These are phyloP conservation scores for Rhodotorula graminis DNA, from an alignment of 768 basidiomycete genomes.

Conservation along the genomic window DNA sequence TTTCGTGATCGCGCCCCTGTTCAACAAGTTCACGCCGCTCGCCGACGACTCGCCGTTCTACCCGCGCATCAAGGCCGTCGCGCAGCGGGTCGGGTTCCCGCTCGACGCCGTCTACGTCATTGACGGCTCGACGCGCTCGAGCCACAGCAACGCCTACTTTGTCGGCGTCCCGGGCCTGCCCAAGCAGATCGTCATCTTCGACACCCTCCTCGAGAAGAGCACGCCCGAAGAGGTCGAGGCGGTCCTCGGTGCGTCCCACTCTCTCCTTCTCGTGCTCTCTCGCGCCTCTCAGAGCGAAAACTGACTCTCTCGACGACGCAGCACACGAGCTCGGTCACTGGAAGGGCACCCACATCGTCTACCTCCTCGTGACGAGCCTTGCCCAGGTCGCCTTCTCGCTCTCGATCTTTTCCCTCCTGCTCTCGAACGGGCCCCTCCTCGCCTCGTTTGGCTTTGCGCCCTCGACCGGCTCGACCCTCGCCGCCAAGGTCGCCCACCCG, in stretches of 20 bases:
- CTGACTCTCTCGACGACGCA: conserved; percentile 39
- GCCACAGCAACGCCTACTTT: conserved; percentile 51
- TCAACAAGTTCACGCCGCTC: conserved; percentile 93
- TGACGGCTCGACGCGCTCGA: conserved; percentile 61
- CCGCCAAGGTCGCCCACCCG: background rate
- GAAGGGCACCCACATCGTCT: conserved; percentile 66
- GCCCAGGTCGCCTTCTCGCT: conserved; percentile 48
- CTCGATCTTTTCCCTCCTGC: conserved; percentile 81
- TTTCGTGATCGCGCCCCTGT: conserved; percentile 84
- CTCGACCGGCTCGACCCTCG: conserved; percentile 13
- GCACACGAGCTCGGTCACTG: conserved; percentile 97
- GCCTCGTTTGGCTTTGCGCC: conserved; percentile 71
- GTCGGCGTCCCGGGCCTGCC: conserved; percentile 80
- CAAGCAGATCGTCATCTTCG: conserved; percentile 72
- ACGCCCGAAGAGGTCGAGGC: conserved; percentile 91
- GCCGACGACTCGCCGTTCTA: conserved; percentile 57
- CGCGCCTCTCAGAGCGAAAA: background rate
- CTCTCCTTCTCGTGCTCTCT: too few relatives aligned
- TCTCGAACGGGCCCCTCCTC: conserved; percentile 71
- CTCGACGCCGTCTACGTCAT: conserved; percentile 93
- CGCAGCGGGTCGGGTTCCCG: conserved; percentile 80
- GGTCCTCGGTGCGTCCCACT: conserved; percentile 57
- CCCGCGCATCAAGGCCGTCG: conserved; percentile 60
- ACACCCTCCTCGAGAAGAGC: conserved; percentile 88
- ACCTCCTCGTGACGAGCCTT: conserved; percentile 31